These are phyloP conservation scores for Candida sojae DNA, from an alignment of 1,139 yeast genomes.

Conservation along the genomic window DNA sequence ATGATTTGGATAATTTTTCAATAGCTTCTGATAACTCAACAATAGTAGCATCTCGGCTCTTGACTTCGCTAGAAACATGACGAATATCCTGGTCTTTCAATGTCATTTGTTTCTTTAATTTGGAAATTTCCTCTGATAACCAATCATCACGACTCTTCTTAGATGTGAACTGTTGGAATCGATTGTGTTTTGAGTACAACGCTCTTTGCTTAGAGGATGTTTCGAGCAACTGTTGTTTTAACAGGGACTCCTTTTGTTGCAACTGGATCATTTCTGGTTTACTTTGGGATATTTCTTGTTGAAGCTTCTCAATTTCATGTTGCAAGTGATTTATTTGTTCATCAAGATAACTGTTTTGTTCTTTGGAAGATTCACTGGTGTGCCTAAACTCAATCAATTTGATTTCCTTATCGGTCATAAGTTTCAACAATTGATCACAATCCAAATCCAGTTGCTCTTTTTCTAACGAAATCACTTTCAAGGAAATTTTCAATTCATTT, in stretches of 20 bases:
- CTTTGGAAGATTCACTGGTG: conserved; percentile 17
- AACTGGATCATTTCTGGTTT: conserved; percentile 47
- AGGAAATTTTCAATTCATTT: conserved; percentile 37
- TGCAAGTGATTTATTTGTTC: conserved; percentile 22
- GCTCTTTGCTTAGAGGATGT: conserved; percentile 59
- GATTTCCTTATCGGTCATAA: conserved; percentile 43
- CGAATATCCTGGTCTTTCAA: conserved; percentile 26
- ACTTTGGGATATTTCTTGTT: conserved; percentile 21
- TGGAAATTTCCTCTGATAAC: conserved; percentile 46
- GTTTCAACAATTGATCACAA: conserved; percentile 44
- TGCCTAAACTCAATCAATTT: conserved; percentile 32
- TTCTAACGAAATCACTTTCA: conserved; percentile 48
- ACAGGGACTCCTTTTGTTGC: conserved; percentile 38
- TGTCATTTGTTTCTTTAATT: conserved; percentile 19
- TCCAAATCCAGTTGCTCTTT: conserved; percentile 53
- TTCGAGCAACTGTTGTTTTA: conserved; percentile 43
- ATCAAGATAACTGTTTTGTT: conserved; percentile 17
- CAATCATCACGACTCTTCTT: conserved; percentile 67
- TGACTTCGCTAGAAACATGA: conserved; percentile 22
- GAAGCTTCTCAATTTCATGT: conserved; percentile 22
- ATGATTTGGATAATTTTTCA: conserved; percentile 29
- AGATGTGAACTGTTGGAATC: conserved; percentile 60
- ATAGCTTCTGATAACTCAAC: conserved; percentile 41
- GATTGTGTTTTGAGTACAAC: conserved; percentile 72
- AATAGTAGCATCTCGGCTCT: conserved; percentile 19